phyloP scores from a whole-genome alignment of 2,329 filamentous ascomycete genomes.

The Phialophora verrucosa region DNA sequence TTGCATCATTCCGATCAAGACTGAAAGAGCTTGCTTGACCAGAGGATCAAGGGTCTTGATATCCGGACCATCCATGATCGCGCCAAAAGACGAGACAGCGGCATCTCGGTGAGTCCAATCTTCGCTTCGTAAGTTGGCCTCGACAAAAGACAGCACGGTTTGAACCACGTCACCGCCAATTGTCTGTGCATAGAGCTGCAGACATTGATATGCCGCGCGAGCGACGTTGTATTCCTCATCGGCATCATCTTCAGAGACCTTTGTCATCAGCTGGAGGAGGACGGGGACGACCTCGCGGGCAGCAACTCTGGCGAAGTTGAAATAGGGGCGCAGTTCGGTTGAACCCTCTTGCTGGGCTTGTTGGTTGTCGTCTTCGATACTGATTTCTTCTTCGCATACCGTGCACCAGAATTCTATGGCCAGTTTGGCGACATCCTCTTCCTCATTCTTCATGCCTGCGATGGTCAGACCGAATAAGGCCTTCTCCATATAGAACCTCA shows the following conservation, averaged over 20 bases:
- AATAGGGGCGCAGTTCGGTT: conserved; percentile 86
- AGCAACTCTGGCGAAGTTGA: conserved; percentile 93
- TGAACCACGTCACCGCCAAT: conserved; percentile 83
- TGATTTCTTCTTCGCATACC: conserved; percentile 98
- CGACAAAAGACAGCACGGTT: conserved; percentile 88
- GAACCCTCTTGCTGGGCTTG: conserved; percentile 73
- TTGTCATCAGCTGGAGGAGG: conserved; percentile 83
- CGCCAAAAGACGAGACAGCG: conserved; percentile 94
- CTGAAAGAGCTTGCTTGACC: conserved; percentile 91
- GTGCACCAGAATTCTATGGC: conserved; percentile 99
- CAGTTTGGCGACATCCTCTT: conserved; percentile 97
- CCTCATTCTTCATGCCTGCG: conserved; percentile 96
- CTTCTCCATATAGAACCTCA: conserved; percentile 99
- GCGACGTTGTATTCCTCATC: conserved; percentile 98
- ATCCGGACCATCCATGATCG: conserved; percentile 98
- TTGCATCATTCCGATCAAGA: conserved; percentile 91
- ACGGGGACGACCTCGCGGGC: conserved; percentile 94
- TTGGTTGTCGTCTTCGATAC: conserved; percentile 95
- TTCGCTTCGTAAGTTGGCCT: conserved; percentile 83
- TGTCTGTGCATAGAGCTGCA: conserved; percentile 93
- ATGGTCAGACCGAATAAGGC: conserved; percentile 96
- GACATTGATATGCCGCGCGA: conserved; percentile 91
- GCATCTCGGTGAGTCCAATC: conserved; percentile 97
- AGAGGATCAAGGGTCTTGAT: conserved; percentile 90
- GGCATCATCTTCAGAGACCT: conserved; percentile 95